These are phyloP conservation scores for Fusarium dlaminii DNA, from an alignment of 2,329 filamentous ascomycete genomes.

Conservation along the genomic window DNA sequence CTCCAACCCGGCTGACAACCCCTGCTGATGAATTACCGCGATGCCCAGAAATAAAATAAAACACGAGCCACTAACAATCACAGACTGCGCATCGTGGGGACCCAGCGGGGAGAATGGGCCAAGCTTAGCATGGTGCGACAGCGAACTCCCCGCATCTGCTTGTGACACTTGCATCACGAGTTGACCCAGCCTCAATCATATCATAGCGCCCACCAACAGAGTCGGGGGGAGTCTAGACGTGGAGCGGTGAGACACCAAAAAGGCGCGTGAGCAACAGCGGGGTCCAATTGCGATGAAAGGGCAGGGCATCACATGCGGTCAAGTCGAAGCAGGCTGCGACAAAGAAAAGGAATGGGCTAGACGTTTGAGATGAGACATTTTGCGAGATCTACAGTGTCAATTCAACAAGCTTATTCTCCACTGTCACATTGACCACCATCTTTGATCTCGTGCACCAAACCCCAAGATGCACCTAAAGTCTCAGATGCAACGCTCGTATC, in stretches of 20 bases:
- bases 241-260: conserved; percentile 28
- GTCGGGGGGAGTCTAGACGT: neutral
- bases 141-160: neutral
- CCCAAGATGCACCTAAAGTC: neutral
- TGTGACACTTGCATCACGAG: neutral
- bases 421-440: neutral
- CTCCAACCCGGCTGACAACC: conserved; percentile 6
- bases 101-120: neutral
- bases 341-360: neutral
- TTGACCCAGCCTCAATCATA: conserved; percentile 5
- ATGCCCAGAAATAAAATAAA: neutral
- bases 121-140: neutral
- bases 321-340: neutral
- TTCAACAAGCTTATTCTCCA: neutral
- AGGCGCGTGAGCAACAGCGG: conserved; percentile 21
- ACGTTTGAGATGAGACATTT: neutral
- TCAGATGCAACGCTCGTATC: neutral
- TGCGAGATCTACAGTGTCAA: neutral
- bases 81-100: neutral
- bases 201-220: neutral
- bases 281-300: neutral
- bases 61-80: neutral
- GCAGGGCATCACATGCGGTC: neutral
- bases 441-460: neutral
- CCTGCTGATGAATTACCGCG: conserved; percentile 18